Conservation (phyloP, 2,329 filamentous ascomycete species). For the Acarospora socialis region DNA sequence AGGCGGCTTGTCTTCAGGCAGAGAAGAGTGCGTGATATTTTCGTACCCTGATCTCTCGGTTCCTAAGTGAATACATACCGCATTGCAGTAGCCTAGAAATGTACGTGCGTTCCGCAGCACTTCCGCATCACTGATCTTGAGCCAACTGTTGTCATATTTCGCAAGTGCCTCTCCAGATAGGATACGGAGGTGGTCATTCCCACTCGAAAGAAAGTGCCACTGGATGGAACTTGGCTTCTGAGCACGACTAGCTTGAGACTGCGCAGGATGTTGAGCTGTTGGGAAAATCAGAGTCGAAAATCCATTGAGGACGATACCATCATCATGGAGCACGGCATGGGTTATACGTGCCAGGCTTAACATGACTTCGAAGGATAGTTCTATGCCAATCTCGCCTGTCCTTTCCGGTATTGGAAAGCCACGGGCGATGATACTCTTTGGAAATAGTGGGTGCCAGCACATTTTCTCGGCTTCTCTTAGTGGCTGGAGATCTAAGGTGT, state of each 20-base stretch:
- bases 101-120: background rate
- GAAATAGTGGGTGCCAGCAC: slow-evolving; percentile 1
- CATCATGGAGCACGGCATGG: background rate
- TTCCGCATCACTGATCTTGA: background rate
- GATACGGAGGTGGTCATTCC: no score
- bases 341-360: background rate
- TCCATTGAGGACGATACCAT: background rate
- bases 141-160: background rate
- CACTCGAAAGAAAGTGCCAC: no score
- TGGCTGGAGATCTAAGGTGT: no score
- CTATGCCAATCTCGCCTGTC: slow-evolving; percentile 1
- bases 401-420: background rate
- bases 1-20: background rate
- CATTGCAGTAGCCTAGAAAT: slow-evolving; percentile 1
- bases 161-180: no score
- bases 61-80: background rate
- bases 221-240: background rate
- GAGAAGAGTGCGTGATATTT: no score
- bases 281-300: background rate
- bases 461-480: no score
- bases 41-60: no score
- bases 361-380: background rate
- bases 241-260: no score
- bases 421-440: background rate
- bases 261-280: slow-evolving; percentile 1